These are phyloP conservation scores for Yamadazyma takamatsuzukensis DNA, from an alignment of 805 yeast genomes.

Conservation along the genomic window DNA sequence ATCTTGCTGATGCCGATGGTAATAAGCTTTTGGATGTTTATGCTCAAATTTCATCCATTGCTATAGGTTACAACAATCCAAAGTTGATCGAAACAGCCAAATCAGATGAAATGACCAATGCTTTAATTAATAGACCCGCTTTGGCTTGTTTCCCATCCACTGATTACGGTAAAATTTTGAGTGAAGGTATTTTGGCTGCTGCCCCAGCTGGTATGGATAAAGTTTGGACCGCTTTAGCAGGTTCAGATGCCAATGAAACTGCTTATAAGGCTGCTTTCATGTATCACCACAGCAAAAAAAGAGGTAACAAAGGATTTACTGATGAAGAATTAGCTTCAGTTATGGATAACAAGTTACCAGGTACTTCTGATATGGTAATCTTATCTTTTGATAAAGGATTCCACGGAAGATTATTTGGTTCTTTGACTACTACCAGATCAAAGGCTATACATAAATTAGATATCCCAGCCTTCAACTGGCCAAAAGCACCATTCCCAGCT, in stretches of 20 bases:
- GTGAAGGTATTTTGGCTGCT: conserved; percentile 51
- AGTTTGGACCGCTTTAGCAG: conserved; percentile 65
- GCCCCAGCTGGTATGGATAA: conserved; percentile 61
- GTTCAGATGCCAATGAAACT: conserved; percentile 68
- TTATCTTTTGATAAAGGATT: conserved; percentile 52
- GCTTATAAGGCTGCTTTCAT: conserved; percentile 72
- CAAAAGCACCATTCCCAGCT: conserved; percentile 45
- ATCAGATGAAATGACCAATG: conserved; percentile 39
- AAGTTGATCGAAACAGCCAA: conserved; percentile 33
- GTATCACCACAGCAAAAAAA: conserved; percentile 53
- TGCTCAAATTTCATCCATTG: conserved; percentile 42
- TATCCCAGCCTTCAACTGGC: conserved; percentile 60
- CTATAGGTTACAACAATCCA: conserved; percentile 44
- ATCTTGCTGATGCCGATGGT: conserved; percentile 41
- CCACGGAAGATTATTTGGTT: conserved; percentile 57
- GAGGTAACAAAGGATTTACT: conserved; percentile 46
- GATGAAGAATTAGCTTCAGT: conserved; percentile 44
- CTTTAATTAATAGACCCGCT: conserved; percentile 41
- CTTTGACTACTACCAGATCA: conserved; percentile 53
- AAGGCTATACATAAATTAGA: conserved; percentile 57
- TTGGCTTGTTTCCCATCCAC: conserved; percentile 46
- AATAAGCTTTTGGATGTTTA: conserved; percentile 38
- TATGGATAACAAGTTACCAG: conserved; percentile 51
- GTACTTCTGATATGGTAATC: conserved; percentile 50
- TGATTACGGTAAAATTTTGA: conserved; percentile 48